phyloP scores from a whole-genome alignment of 192 early-diverging fungal genomes.

The Linnemannia schmuckeri region DNA sequence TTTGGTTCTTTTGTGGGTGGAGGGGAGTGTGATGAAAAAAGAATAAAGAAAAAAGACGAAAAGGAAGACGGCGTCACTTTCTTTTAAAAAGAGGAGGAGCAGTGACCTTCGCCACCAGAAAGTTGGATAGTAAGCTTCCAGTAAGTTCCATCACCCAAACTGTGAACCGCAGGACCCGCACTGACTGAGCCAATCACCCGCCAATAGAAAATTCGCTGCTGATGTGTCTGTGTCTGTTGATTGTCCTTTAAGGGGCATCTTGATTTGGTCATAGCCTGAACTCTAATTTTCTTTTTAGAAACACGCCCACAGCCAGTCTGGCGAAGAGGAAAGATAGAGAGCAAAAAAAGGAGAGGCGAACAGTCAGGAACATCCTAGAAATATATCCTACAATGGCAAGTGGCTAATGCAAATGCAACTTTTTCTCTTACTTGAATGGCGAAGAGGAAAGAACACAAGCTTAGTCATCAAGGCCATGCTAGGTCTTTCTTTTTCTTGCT shows the following conservation, averaged over 20 bases:
- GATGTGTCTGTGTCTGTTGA: neutral
- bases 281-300: neutral
- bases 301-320: neutral
- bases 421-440: neutral
- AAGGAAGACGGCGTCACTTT: neutral
- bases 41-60: conserved; percentile 32
- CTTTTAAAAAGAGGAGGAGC: neutral
- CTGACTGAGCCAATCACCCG: neutral
- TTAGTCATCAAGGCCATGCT: neutral
- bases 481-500: too few species aligned
- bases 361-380: conserved; percentile 4
- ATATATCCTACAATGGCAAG: neutral
- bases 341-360: neutral
- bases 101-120: neutral
- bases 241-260: neutral
- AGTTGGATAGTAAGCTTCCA: neutral
- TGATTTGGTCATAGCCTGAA: neutral
- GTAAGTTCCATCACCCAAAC: conserved; percentile 6
- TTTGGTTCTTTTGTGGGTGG: conserved; percentile 14
- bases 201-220: conserved; percentile 11
- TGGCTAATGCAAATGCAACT: neutral
- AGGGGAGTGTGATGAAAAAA: conserved; percentile 15
- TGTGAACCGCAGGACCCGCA: neutral
- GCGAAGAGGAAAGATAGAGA: neutral
- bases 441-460: neutral